Evolutionary conservation across 169 alveolate species (phyloP).

Genomic region (Cryptosporidium parvum): DNA sequence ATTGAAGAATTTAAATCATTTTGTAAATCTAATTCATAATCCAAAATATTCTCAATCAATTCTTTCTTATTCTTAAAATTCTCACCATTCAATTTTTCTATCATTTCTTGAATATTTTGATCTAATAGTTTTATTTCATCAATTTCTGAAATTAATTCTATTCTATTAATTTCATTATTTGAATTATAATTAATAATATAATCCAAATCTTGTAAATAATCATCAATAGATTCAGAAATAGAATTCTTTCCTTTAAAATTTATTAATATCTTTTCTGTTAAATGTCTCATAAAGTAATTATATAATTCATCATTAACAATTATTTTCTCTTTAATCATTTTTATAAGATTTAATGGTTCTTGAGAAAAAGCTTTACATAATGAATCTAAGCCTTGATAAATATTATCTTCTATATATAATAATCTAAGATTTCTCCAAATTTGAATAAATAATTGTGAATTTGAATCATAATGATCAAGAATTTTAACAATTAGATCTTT

Average conservation of each 20-base stretch:
- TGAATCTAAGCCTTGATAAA: neutral
- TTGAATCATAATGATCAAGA: neutral
- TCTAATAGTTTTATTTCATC: neutral
- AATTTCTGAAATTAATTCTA: neutral
- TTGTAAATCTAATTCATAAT: neutral
- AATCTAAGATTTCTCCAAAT: conserved; percentile 25
- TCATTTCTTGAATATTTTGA: neutral
- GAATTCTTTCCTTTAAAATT: neutral
- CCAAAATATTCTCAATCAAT: neutral
- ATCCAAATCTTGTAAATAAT: neutral
- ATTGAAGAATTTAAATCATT: neutral
- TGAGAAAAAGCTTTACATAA: neutral
- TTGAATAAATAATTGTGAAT: neutral
- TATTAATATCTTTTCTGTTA: neutral
- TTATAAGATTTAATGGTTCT: neutral
- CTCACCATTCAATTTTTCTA: neutral
- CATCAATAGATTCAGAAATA: neutral
- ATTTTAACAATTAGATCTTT: neutral
- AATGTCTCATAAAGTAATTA: neutral
- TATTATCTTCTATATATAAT: neutral
- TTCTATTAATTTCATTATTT: neutral
- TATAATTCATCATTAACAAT: neutral
- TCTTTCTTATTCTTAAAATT: neutral
- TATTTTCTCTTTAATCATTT: neutral
- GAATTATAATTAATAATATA: neutral